A percentile compares a stretch with the other conserved stretches of the same genome.
Conservation (phyloP, 1,284 basidiomycete genomes). For the Ceratobasidium sp. region DNA sequence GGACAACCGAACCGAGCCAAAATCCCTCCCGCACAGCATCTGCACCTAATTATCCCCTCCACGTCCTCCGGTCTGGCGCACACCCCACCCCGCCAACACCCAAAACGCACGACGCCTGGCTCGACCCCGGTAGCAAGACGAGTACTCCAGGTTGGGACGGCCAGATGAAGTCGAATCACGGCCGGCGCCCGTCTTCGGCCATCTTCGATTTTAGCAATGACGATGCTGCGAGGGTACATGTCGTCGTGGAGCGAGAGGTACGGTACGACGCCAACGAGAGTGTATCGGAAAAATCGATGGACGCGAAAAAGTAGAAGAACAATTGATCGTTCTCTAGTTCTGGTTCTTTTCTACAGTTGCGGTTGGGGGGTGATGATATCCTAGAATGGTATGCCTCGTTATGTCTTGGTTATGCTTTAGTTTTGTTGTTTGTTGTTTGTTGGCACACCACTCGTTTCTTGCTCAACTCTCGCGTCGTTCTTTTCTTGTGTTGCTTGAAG, state of each 20-base stretch:
- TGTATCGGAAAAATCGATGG: slow-evolving; percentile 24
- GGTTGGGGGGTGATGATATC: no score
- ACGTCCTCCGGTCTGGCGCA: slow-evolving; percentile 11
- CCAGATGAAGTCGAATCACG: neutral
- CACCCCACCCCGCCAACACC: neutral
- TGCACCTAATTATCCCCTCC: slow-evolving; percentile 12
- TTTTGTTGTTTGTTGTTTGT: no score
- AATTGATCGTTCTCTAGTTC: no score
- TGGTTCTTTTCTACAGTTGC: no score
- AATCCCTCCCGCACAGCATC: slow-evolving; percentile 13
- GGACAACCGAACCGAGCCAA: slow-evolving; percentile 33
- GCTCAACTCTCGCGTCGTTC: no score
- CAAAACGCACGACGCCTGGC: slow-evolving; percentile 23
- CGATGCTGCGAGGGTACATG: slow-evolving; percentile 1
- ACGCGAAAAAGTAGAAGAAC: slow-evolving; percentile 9
- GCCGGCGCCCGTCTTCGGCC: slow-evolving; percentile 2
- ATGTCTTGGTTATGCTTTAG: no score
- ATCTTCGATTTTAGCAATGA: neutral
- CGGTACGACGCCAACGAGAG: slow-evolving; percentile 21
- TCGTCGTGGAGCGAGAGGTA: slow-evolving; percentile 30
- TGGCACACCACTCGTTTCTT: no score
- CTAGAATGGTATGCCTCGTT: no score
- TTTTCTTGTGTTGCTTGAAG: no score
- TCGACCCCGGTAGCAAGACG: neutral
- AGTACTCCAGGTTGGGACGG: neutral